Base-by-base conservation (phyloP, 1,284 basidiomycete species). In the Fistulinella staudtii region DNA sequence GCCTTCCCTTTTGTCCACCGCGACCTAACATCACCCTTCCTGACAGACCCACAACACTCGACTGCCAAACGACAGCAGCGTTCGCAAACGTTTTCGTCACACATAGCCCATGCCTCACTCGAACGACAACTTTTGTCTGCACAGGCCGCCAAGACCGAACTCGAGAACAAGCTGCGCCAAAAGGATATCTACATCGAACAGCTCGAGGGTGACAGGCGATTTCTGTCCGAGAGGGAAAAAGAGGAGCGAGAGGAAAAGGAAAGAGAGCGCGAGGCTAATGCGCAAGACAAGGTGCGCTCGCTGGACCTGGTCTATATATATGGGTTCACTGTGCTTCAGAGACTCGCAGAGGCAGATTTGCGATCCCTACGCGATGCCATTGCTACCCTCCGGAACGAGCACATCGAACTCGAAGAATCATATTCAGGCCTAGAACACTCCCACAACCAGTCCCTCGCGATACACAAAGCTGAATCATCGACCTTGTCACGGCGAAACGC, bases 181-280 rank as follows among this genome's bases (percentile, higher is more conserved):
- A 78, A 56, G 47, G 78, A 83, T 31, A 62, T 73, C 4, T 74
- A 78, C 51, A 78, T 63, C 20, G 82, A 82, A 36, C 64, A 75
- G 38, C 67, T 87, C 4, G 79, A 85, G 55, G 67, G 74, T n/a
- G 85, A 88, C 55, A 63, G 82, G 25, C 67, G 81, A 15, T 85
- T 71, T 66, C 68, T 85, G 30, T 64, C 79, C 0, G 79, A 83
- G 53, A 60, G 74, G 14, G 76, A 80, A 48, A 75, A 79, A 54
- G 77, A 75, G 50, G 84, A 86, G 41, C 65, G 67, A 2, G 75
- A 82, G 46, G 66, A 74, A 21, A 65, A 60, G 8, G 70, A 73
- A 43, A 67, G 30, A 67, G 60, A 83, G 45, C 66, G 72, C 8
- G 60, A 55, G 1, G 71, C 72, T 31, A 62, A 67, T 39, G 68